Conservation (phyloP, 2,329 filamentous ascomycete species). For the Fusarium zealandicum region DNA sequence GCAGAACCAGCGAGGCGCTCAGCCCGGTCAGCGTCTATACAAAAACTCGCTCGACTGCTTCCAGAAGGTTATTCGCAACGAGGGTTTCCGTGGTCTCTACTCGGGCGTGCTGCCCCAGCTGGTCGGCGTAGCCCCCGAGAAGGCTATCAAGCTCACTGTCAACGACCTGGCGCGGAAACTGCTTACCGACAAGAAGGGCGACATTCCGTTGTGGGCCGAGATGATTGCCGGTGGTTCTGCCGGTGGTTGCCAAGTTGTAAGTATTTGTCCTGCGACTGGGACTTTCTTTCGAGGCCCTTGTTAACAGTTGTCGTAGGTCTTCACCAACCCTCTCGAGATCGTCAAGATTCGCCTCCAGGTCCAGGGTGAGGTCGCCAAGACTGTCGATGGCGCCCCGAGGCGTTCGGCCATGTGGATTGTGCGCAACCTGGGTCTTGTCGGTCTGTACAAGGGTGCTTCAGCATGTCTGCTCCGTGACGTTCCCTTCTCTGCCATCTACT, state of each 20-base stretch:
- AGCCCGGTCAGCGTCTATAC: conserved; percentile 87
- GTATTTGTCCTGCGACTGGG: conserved; percentile 48
- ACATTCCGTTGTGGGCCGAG: conserved; percentile 76
- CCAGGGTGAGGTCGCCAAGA: conserved; percentile 94
- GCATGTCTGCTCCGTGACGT: conserved; percentile 96
- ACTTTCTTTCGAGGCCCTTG: neutral
- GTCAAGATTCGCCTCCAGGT: conserved; percentile 99
- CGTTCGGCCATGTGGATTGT: conserved; percentile 98
- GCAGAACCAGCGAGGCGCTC: conserved; percentile 90
- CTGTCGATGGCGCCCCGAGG: conserved; percentile 79
- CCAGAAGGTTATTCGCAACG: conserved; percentile 89
- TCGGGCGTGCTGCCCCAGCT: conserved; percentile 94
- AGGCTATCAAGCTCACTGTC: conserved; percentile 98
- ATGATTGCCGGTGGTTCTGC: conserved; percentile 87
- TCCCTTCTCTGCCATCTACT: conserved; percentile 98
- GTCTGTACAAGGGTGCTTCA: conserved; percentile 94
- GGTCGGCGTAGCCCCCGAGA: conserved; percentile 97
- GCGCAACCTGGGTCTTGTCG: conserved; percentile 89
- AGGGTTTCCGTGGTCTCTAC: conserved; percentile 89
- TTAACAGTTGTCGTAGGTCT: conserved; percentile 65
- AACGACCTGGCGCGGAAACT: conserved; percentile 87
- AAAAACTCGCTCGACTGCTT: conserved; percentile 98
- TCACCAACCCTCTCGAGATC: conserved; percentile 97
- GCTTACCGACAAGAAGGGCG: conserved; percentile 77
- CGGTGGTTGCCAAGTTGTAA: conserved; percentile 93